A percentile compares a stretch with the other conserved stretches of the same genome.
Evolutionary conservation across 352 stramenopile species (phyloP).

Genomic region (Globisporangium cylindrosporum): DNA sequence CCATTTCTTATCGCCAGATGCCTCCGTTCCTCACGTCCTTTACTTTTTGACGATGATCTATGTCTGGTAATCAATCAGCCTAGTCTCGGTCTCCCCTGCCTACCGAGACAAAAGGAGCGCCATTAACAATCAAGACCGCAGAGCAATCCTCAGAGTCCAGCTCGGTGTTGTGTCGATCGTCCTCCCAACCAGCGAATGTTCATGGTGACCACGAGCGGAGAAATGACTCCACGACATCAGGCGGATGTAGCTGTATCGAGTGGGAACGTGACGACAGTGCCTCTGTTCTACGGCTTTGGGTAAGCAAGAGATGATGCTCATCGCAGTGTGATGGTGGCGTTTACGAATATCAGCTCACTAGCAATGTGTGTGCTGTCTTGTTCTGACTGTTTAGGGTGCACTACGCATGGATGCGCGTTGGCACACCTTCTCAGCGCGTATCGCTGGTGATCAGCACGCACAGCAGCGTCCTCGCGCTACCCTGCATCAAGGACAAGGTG

Average conservation of each 20-base stretch:
- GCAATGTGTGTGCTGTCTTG: not conserved
- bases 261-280: not conserved
- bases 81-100: not conserved
- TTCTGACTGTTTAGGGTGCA: constrained; percentile 25
- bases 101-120: not conserved
- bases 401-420: constrained; percentile 78
- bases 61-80: not conserved
- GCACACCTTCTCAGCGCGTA: constrained; percentile 68
- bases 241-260: not conserved
- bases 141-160: not conserved
- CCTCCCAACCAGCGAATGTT: not conserved
- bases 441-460: constrained; percentile 77
- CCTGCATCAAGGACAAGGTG: constrained; percentile 53
- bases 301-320: not conserved
- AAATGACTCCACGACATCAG: not conserved
- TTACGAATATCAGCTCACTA: not conserved
- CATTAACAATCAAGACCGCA: not conserved
- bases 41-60: not conserved
- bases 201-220: not conserved
- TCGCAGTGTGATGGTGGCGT: not conserved
- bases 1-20: not conserved
- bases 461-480: constrained; percentile 70
- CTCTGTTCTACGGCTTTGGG: not conserved
- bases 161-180: not conserved
- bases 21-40: not conserved